Base-by-base conservation (phyloP, 2,329 filamentous ascomycete genomes). In the Monosporascus ibericus region DNA sequence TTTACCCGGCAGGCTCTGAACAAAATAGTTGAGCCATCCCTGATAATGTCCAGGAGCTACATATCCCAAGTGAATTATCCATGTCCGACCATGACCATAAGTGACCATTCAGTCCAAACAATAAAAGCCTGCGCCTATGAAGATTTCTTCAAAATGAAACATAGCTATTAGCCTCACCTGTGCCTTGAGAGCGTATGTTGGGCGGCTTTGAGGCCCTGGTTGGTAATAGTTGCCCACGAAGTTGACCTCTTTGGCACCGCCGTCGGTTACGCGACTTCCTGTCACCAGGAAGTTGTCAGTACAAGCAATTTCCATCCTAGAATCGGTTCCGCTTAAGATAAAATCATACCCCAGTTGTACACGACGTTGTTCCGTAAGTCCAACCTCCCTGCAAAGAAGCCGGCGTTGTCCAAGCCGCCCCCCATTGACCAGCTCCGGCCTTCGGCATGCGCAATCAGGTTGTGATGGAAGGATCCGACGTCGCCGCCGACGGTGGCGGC, bases 321-420 rank as follows among this genome's bases (percentile, higher is more conserved):
- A 34, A 34, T 5, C 5, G 30, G 30, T 14, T 14, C 30, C 30
- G 6, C 14, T 34, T 34, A 14, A 34, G 1, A 14, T 34, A 9
- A 34, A 40, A 20, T 18, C 38, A 15, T 50, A 47, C 67, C 67
- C 48, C 68, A 69, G 52, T 70, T 69, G 54, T 70, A 69, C 1
- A 69, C 67, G 17, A 70, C 65, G 42, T 70, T 69, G 54, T 70
- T 69, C 5, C 67, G 60, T 6, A 69, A 65, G 44, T 69, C 68
- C 1, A 70, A 56, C 18, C 59, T 57, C 1, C 67, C 67, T 9
- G 63, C 61, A 44, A 70, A 69, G 17, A 52, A 55, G 14, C 65
- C 52, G 62, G 67, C 58, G 52, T 63, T 49, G 50, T 67, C 53
- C 47, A 65, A 36, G 34, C 73, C 55, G 40, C 70, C 56, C 52